Conservation (phyloP, 2,329 filamentous ascomycete genomes). For the Sporothrix humicola region DNA sequence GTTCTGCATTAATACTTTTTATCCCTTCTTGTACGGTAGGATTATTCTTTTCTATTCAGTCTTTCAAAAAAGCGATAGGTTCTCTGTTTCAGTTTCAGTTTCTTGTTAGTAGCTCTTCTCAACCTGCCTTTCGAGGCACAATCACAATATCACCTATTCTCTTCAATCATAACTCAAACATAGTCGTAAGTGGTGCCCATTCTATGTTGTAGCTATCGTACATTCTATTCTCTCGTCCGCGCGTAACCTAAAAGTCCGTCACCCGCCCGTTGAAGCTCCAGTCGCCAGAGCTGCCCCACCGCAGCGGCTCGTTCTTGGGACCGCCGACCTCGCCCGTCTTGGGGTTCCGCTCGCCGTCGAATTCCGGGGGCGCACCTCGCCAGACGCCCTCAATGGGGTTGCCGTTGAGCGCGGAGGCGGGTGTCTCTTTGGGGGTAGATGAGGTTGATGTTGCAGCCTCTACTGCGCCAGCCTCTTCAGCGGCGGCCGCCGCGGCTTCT, state of each 20-base stretch:
- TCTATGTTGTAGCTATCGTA: conserved; percentile 15
- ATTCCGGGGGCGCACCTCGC: conserved; percentile 83
- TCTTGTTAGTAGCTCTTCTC: neutral
- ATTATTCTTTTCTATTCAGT: neutral
- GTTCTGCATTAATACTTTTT: neutral
- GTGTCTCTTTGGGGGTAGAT: conserved; percentile 6
- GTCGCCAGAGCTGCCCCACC: conserved; percentile 77
- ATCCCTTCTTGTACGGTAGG: neutral
- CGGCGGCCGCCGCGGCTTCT: conserved; percentile 49
- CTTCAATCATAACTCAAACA: neutral
- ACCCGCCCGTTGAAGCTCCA: conserved; percentile 97
- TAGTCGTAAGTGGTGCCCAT: neutral
- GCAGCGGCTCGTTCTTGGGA: conserved; percentile 93
- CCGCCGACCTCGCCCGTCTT: conserved; percentile 95
- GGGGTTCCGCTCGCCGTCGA: conserved; percentile 89
- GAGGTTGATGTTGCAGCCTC: neutral
- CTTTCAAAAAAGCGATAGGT: neutral
- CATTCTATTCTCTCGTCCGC: neutral
- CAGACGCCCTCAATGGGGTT: conserved; percentile 62
- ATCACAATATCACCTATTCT: neutral
- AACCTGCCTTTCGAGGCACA: neutral
- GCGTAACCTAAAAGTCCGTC: conserved; percentile 72
- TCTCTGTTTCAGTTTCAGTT: neutral
- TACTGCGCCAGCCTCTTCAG: neutral
- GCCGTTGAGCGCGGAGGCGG: conserved; percentile 29